phyloP scores from a whole-genome alignment of 129 eudicot genomes.

The Pseudognaphalium luteoalbum region DNA sequence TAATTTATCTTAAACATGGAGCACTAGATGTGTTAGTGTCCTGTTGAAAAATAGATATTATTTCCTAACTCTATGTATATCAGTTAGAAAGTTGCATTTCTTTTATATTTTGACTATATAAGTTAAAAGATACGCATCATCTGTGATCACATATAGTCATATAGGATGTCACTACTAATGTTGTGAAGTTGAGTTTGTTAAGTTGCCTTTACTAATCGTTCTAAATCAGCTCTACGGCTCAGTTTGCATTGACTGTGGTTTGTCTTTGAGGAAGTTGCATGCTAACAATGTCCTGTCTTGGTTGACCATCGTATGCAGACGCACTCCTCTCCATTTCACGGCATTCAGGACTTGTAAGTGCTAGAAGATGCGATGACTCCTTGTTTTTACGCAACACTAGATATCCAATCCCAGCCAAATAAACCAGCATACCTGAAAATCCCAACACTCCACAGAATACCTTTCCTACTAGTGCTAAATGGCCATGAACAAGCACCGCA shows the following conservation, averaged over 20 bases:
- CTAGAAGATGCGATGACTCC: constrained; percentile 64
- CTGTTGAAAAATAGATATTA: no score
- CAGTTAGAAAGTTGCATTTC: no score
- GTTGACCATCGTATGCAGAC: constrained; percentile 36
- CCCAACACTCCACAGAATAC: constrained; percentile 71
- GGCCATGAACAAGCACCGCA: constrained; percentile 57
- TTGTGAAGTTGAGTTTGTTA: no score
- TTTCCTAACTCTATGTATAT: no score
- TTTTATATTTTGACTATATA: no score
- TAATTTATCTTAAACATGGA: no score
- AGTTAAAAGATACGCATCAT: background rate
- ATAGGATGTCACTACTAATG: no score
- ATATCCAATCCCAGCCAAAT: constrained; percentile 66
- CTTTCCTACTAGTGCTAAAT: constrained; percentile 44
- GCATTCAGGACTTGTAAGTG: constrained; percentile 56
- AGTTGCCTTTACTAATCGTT: background rate
- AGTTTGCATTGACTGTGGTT: constrained; percentile 1
- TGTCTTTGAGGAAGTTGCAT: constrained; percentile 84
- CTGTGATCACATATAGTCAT: no score
- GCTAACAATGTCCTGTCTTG: constrained; percentile 78
- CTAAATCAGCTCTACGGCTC: constrained; percentile 32
- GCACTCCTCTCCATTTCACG: constrained; percentile 36
- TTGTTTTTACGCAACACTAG: constrained; percentile 73
- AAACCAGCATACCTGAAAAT: constrained; percentile 66
- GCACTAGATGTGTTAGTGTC: no score